Base-by-base conservation (phyloP, 2,329 filamentous ascomycete species). In the Trichophyton benhamiae region DNA sequence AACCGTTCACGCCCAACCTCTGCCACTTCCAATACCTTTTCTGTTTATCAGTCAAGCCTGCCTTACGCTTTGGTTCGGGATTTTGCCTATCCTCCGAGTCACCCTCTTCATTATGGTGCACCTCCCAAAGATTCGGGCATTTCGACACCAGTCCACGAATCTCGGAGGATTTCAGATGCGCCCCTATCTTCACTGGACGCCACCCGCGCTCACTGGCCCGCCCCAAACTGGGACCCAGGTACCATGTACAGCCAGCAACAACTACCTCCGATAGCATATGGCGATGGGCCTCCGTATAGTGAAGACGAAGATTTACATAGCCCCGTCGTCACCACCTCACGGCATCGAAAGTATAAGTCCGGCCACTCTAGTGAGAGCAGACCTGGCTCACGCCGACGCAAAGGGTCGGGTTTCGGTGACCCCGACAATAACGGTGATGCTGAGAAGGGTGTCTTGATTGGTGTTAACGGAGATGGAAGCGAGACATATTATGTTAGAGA, bases 261-360 rank as follows among this genome's bases (percentile, higher is more conserved):
- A 69, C 79, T 95, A 15, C 87, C 89, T 8, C 87, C 88, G 20
- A 91, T 94, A 71, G 84, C 89, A 57, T 92, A 94, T 68, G 88
- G 84, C 3, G 90, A 94, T 70, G 91, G 91, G 0, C 91, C 91
- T 22, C 92, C 91, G 1, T 97, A 91, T 77, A 95, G 90, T 73
- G 91, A 96, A 75, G 91, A 97, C 69, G 91, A 97, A 68, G 94
- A 97, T 73, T 80, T 96, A 49, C 89, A 94, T 70, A 95, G 91
- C 71, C 91, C 91, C 0, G 82, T 87, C 15, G 89, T 96, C 17
- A 89, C 91, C 13, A 89, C 87, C 66, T 88, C 88, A 44, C 82
- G 88, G 62, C 91, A 95, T 73, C 87, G 88, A 70, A 95, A 94
- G 74, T 87, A 91, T 75, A 95, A 89, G 73, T 89, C 87, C 2